Conservation (phyloP, 805 yeast species). For the Candida suzukii region DNA sequence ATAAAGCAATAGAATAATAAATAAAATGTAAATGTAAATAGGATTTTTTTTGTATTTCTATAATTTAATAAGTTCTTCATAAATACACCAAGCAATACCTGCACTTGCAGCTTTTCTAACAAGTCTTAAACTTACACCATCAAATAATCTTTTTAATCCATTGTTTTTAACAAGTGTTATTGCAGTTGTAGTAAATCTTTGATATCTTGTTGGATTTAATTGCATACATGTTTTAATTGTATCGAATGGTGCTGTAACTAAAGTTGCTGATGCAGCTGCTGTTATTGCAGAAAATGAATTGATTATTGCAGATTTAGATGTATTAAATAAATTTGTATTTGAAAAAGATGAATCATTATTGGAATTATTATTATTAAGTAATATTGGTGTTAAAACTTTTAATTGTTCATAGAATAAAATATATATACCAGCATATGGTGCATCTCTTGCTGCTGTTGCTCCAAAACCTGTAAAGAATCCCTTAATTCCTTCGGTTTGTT, state of each 20-base stretch:
- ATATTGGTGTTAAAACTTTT: constrained; percentile 47
- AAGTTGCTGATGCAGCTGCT: constrained; percentile 76
- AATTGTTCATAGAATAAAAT: constrained; percentile 77
- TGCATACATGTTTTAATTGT: constrained; percentile 91
- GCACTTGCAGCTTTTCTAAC: constrained; percentile 85
- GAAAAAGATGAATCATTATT: neutral
- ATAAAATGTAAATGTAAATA: neutral
- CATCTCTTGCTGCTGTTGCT: constrained; percentile 84
- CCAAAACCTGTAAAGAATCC: constrained; percentile 86
- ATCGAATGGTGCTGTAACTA: constrained; percentile 91
- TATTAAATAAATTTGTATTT: constrained; percentile 4
- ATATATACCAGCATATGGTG: constrained; percentile 94
- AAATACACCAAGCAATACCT: constrained; percentile 95
- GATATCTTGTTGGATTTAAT: constrained; percentile 45
- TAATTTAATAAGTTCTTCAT: constrained; percentile 72
- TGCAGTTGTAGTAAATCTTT: constrained; percentile 34
- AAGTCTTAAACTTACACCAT: constrained; percentile 77
- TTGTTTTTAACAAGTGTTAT: constrained; percentile 33
- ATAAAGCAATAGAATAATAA: neutral
- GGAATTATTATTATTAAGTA: constrained; percentile 12
- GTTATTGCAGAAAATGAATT: constrained; percentile 71
- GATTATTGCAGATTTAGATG: constrained; percentile 33
- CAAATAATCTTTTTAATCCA: constrained; percentile 54
- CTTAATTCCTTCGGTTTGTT: constrained; percentile 38
- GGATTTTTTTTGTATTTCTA: no score